Evolutionary conservation across 352 stramenopile genomes (phyloP), one percentile per base, ranked within the genome.

Genomic region (Pythium dissotocum): DNA sequence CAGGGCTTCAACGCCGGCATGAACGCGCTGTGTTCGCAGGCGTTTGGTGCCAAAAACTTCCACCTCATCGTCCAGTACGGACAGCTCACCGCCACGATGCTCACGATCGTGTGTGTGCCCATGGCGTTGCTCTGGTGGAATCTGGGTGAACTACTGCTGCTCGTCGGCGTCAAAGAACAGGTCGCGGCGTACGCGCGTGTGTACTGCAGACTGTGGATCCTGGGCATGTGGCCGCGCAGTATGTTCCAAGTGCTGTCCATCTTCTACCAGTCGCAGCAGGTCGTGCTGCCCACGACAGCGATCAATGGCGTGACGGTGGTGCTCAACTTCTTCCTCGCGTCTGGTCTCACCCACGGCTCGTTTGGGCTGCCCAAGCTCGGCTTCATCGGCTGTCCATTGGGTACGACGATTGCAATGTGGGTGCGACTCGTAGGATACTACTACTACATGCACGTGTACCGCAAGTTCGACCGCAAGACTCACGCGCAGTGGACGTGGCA

Each of bases 201-300:
- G 49, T 97, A 94, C 71, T 84, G 77, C 40, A 77, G 85, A 2
- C 65, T 89, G 10, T 93, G 79, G 42, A 78, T 93, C 32, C 67
- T 95, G 8, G 81, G 82, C 63, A 74, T 96, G 36, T 94, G 80
- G 80, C 88, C 88, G n/a, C 83, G 85, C 60, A 83, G 81, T 58
- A 89, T 92, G 76, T 93, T 91, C 62, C 83, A 91, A 58, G 77
- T 87, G 62, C 70, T 95, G 24, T 78, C 78, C 24, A 83, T 78
- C 53, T 97, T 88, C 71, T 93, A 94, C 68, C 80, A 95, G 62
- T 79, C 87, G 54, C 89, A 94, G 67, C 82, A 90, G 59, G 88
- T 93, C 55, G 85, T 95, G 30, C 58, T 92, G 16, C 88, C 86
- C 33, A 89, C 83, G 7, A 78, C 87, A 1, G 57, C 70, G 21